Base-by-base conservation (phyloP, 257 asterid species). In the Lithospermum erythrorhizon region DNA sequence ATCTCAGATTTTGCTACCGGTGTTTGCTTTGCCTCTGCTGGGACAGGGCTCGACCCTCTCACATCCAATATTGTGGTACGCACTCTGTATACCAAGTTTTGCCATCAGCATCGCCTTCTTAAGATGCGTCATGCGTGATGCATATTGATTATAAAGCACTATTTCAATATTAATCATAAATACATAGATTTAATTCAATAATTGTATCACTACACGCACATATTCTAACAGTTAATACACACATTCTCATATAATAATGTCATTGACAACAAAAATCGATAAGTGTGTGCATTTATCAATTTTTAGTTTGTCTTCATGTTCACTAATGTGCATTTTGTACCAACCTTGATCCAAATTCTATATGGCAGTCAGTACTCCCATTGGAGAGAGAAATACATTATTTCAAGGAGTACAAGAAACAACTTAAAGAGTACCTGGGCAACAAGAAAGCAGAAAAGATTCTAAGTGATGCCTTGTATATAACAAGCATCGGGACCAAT, bases 21-120 rank as follows among this genome's bases (percentile, higher is more conserved):
- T 1, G 98, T 90, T 66, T 80, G 91, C 57, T 90, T 90, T 68
- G 96, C 98, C 32, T 90, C 98, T 4, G 98, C 98, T 19, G 98
- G 91, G 22, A 82, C 95, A 60, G 96, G 96, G 16, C 87, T 77
- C 55, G 96, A 90, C 47, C 83, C 83, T 60, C 89, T 85, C 9
- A 90, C 98, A 45, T 76, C 98, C 4, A 73, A 81, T 71, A 86
- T 90, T 6, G 80, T 85, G 10, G 98, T 87, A 77, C 78, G 84
- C 73, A 10, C 25, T 53, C 55, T 49, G 45, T 32, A 32, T 2
- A 32, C 45, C 45, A 32, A 32, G 10, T 32, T 32, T 32, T 3
- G 45, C 9, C 8, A 32, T 32, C 45, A 6, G 4, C 8, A 32
- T 7, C 11, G 8, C 11, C 45, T 2, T 32, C 8, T 32, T 32